Percentiles rank a stretch among this genome's conserved stretches.
These are phyloP conservation scores for Leishmania mexicana DNA, from an alignment of 208 protist species.

Conservation along the genomic window DNA sequence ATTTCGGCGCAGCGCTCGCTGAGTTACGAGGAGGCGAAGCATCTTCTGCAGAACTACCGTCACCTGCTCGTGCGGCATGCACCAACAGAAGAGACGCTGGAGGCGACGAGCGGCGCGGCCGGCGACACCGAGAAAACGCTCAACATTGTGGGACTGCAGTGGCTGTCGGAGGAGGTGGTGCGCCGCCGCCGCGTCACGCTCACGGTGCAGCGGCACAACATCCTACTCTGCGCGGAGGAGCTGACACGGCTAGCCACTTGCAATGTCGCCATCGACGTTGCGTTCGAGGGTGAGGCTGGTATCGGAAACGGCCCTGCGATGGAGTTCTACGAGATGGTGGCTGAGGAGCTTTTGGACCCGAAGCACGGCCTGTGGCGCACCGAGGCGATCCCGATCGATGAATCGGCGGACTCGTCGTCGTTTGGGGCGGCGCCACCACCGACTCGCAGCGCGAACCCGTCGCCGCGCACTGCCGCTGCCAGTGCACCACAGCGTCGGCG, in stretches of 20 bases:
- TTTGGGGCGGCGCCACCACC: neutral
- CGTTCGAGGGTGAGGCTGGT: constrained; percentile 80
- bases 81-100: neutral
- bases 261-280: constrained; percentile 65
- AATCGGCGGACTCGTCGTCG: neutral
- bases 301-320: constrained; percentile 79
- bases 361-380: constrained; percentile 56
- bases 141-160: constrained; percentile 56
- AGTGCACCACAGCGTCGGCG: constrained; percentile 1
- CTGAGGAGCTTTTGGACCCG: constrained; percentile 39
- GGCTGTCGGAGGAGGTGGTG: constrained; percentile 37
- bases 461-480: neutral
- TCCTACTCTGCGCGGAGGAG: constrained; percentile 49
- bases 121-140: constrained; percentile 6
- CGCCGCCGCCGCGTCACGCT: constrained; percentile 36
- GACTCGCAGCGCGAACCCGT: neutral
- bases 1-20: constrained; percentile 51
- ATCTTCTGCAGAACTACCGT: constrained; percentile 20
- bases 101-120: neutral
- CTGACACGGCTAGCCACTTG: constrained; percentile 56
- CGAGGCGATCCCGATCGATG: constrained; percentile 35
- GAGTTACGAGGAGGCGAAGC: constrained; percentile 22
- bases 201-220: constrained; percentile 39
- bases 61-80: constrained; percentile 23
- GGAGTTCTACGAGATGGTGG: constrained; percentile 79